These are phyloP conservation scores for Plasmodium berghei DNA, from an alignment of 169 alveolate genomes.

Conservation along the genomic window DNA sequence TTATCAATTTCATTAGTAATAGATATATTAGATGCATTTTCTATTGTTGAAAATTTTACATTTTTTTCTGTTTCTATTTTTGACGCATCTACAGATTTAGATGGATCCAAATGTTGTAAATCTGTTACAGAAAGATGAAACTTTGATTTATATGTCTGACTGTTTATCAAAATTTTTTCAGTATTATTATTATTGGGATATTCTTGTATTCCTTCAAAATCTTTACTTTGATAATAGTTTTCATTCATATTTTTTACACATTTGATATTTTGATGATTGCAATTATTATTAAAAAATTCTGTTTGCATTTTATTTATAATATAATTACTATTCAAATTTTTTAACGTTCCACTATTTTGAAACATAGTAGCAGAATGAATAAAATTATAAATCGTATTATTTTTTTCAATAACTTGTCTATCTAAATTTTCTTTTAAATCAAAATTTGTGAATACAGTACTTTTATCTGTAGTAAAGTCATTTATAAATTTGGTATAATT, in stretches of 20 bases:
- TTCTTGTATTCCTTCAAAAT: too few species aligned
- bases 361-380: constrained; percentile 70
- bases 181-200: too few species aligned
- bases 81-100: neutral
- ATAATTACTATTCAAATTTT: constrained; percentile 51
- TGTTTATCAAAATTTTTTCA: too few species aligned
- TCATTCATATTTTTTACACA: constrained; percentile 23
- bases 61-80: neutral
- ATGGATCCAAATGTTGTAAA: neutral
- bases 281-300: constrained; percentile 27
- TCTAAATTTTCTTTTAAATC: constrained; percentile 66
- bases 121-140: constrained; percentile 26
- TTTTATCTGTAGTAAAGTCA: constrained; percentile 56
- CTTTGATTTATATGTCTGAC: neutral
- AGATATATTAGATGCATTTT: too few species aligned
- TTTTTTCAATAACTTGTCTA: constrained; percentile 44
- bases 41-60: constrained; percentile 1
- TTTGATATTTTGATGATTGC: constrained; percentile 12
- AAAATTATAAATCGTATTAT: constrained; percentile 53
- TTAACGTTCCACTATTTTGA: constrained; percentile 40
- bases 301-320: constrained; percentile 55
- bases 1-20: neutral
- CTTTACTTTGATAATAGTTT: too few species aligned
- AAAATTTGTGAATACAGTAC: constrained; percentile 47
- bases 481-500: constrained; percentile 50